These are phyloP conservation scores for Dalbergia cultrata DNA, from an alignment of 306 rosid species.

Conservation along the genomic window DNA sequence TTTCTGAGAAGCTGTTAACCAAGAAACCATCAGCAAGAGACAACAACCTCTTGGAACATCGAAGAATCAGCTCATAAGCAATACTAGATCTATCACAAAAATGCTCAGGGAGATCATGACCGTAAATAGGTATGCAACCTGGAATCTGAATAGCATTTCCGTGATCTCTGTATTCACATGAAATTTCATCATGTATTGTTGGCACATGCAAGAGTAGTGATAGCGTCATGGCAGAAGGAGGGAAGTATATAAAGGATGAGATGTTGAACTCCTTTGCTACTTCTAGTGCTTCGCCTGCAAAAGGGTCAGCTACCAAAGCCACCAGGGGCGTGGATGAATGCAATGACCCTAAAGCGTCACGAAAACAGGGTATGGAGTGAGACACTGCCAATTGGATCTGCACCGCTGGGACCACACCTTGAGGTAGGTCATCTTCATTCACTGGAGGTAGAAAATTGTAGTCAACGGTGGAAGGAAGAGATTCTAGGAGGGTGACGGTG, in stretches of 20 bases:
- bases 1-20: constrained; percentile 23
- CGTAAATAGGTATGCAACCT: constrained; percentile 26
- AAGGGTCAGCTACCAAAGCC: constrained; percentile 35
- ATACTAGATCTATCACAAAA: constrained; percentile 39
- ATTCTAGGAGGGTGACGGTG: constrained; percentile 13
- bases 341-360: not conserved
- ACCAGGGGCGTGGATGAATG: not conserved
- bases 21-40: constrained; percentile 36
- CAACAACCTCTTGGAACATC: constrained; percentile 5
- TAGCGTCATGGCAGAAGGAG: constrained; percentile 4
- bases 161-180: constrained; percentile 36
- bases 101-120: constrained; percentile 37
- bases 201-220: constrained; percentile 27
- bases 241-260: constrained; percentile 34
- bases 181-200: constrained; percentile 14
- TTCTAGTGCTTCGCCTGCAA: constrained; percentile 30
- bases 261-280: constrained; percentile 31
- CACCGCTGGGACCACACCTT: not conserved
- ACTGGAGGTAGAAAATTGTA: constrained; percentile 43
- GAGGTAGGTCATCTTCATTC: constrained; percentile 1
- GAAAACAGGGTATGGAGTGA: constrained; percentile 26
- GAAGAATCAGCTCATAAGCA: constrained; percentile 8
- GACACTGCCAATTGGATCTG: constrained; percentile 21
- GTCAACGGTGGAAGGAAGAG: constrained; percentile 38
- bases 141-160: constrained; percentile 32